A percentile compares a stretch with the other conserved stretches of the same genome.
Conservation (phyloP, 1,139 yeast genomes). For the Pneumocystis oryctolagi region DNA sequence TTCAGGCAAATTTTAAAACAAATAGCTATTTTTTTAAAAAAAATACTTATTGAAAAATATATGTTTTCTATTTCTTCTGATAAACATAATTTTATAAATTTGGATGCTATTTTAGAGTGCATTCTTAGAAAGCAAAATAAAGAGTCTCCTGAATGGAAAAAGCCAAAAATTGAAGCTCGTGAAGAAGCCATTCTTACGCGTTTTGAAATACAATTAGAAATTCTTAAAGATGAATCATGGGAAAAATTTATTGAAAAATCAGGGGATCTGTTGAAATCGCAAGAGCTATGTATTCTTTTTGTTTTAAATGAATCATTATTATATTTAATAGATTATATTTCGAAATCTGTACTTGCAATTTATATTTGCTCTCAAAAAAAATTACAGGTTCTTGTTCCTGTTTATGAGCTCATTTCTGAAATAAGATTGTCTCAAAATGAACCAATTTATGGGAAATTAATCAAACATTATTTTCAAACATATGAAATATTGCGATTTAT, state of each 20-base stretch:
- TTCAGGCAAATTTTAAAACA: not conserved
- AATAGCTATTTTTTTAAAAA: not conserved
- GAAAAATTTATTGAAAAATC: not conserved
- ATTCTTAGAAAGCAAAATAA: not conserved
- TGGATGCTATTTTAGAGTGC: not conserved
- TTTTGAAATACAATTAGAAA: not conserved
- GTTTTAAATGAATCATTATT: not conserved
- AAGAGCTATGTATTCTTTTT: not conserved
- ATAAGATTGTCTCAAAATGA: not conserved
- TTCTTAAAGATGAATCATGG: not conserved
- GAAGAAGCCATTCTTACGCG: not conserved
- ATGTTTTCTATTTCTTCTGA: not conserved
- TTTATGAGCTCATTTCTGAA: not conserved
- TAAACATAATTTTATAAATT: not conserved
- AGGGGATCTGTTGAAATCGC: not conserved
- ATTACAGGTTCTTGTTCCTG: not conserved
- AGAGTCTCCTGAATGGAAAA: not conserved
- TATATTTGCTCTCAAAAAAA: not conserved
- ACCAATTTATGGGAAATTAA: not conserved
- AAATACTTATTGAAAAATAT: not conserved
- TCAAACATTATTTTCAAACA: not conserved
- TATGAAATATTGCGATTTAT: not conserved
- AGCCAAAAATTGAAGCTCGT: not conserved
- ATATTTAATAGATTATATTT: not conserved
- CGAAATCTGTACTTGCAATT: not conserved